These are phyloP conservation scores for Tolypocladium guangdongense DNA, from an alignment of 2,329 filamentous ascomycete species.

Conservation along the genomic window DNA sequence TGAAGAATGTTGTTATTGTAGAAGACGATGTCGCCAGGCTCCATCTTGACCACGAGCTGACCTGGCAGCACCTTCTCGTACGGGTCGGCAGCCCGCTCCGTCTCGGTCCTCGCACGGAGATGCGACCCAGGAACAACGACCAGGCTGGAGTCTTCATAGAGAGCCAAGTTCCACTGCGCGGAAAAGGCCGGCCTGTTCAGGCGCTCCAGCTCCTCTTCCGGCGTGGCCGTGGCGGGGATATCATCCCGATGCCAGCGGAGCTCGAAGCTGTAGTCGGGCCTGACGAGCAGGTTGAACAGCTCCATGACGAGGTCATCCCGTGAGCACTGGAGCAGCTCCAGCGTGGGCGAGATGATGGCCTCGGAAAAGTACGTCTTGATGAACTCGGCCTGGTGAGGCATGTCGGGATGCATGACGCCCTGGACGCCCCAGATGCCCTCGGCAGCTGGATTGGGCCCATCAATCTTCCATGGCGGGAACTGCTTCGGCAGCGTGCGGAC, in stretches of 20 bases:
- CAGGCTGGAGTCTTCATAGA: conserved; percentile 63
- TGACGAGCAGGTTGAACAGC: conserved; percentile 77
- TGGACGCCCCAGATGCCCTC: conserved; percentile 83
- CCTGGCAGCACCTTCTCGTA: conserved; percentile 50
- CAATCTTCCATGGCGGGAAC: conserved; percentile 68
- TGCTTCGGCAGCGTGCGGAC: conserved; percentile 81
- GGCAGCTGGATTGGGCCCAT: conserved; percentile 27
- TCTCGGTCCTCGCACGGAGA: conserved; percentile 54
- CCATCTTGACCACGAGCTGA: conserved; percentile 54
- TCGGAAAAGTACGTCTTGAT: conserved; percentile 61
- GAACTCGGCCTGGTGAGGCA: conserved; percentile 53
- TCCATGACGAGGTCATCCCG: conserved; percentile 71
- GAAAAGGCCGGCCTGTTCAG: conserved; percentile 55
- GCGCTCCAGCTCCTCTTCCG: conserved; percentile 55
- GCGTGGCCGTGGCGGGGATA: conserved; percentile 52
- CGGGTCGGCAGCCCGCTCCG: conserved; percentile 56
- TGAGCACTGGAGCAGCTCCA: conserved; percentile 45
- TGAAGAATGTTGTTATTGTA: conserved; percentile 88
- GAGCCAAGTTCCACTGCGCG: conserved; percentile 78
- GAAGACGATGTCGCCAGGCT: conserved; percentile 71
- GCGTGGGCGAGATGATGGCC: conserved; percentile 50
- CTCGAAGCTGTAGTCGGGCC: conserved; percentile 59
- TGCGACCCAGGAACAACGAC: conserved; percentile 73
- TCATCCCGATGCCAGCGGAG: conserved; percentile 83
- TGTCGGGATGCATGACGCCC: conserved; percentile 66